Evolutionary conservation across 2,329 filamentous ascomycete species (phyloP).

Genomic region (Phyllosticta citriasiana): DNA sequence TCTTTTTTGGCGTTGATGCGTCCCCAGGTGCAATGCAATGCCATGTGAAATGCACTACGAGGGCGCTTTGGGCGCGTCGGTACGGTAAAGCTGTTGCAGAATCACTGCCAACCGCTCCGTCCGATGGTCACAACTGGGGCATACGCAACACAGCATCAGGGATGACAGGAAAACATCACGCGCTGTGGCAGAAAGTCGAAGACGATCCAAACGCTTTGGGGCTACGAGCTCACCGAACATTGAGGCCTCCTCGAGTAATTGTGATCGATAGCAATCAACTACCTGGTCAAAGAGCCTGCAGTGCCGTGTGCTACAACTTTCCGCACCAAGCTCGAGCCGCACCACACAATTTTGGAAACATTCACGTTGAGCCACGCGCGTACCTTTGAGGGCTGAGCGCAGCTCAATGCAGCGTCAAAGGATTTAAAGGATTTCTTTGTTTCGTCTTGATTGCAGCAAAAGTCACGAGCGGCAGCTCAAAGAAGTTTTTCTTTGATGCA

Average conservation of each 20-base stretch:
- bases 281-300: background rate
- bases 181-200: too few species aligned
- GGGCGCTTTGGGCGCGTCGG: background rate
- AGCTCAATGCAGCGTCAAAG: background rate
- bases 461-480: background rate
- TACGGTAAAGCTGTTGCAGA: background rate
- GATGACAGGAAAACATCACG: too few species aligned
- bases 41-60: background rate
- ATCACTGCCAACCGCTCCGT: too few species aligned
- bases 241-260: background rate
- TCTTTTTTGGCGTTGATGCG: background rate
- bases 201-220: background rate
- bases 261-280: background rate
- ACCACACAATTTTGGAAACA: background rate
- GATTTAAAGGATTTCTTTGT: background rate
- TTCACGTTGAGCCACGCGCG: background rate
- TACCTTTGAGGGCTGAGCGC: background rate
- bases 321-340: background rate
- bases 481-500: background rate
- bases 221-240: background rate
- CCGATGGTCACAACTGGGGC: too few species aligned
- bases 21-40: background rate
- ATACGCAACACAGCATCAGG: too few species aligned
- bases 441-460: background rate
- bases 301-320: background rate